Evolutionary conservation across 225 moss, liverwort and hornwort species (phyloP).

Genomic region (Sphagnum tenellum): DNA sequence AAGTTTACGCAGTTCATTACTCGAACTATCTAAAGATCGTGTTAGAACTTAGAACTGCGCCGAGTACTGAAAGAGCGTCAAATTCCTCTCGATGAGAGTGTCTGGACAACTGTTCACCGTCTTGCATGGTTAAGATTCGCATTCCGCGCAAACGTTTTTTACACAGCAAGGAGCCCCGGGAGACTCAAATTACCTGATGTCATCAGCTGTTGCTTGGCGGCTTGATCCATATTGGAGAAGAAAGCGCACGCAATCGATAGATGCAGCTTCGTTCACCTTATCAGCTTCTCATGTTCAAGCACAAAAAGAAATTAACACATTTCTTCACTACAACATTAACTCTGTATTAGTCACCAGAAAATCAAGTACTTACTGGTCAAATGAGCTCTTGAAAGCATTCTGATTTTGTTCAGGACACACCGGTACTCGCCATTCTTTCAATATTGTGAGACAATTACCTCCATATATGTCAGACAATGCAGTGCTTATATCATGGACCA

Average conservation of each 20-base stretch:
- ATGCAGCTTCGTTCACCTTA: conserved; percentile 21
- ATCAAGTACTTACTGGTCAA: background rate
- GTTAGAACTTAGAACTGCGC: no score
- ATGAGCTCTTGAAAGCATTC: background rate
- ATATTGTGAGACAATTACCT: background rate
- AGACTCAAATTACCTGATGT: conserved; percentile 57
- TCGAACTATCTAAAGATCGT: background rate
- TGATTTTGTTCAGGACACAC: conserved; percentile 7
- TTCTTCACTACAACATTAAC: background rate
- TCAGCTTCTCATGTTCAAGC: conserved; percentile 10
- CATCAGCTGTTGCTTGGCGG: conserved; percentile 15
- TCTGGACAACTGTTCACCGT: background rate
- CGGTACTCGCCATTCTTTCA: background rate
- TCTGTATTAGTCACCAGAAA: background rate
- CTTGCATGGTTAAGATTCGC: background rate
- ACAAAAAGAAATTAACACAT: conserved; percentile 5
- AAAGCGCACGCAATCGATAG: conserved; percentile 54
- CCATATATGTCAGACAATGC: background rate
- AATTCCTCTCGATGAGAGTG: background rate
- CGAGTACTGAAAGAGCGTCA: background rate
- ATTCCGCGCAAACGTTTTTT: background rate
- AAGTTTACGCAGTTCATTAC: no score
- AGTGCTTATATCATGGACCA: no score
- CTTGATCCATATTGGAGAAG: conserved; percentile 63
- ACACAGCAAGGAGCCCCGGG: background rate